These are phyloP conservation scores for Lactarius quietus DNA, from an alignment of 768 basidiomycete genomes.

Conservation along the genomic window DNA sequence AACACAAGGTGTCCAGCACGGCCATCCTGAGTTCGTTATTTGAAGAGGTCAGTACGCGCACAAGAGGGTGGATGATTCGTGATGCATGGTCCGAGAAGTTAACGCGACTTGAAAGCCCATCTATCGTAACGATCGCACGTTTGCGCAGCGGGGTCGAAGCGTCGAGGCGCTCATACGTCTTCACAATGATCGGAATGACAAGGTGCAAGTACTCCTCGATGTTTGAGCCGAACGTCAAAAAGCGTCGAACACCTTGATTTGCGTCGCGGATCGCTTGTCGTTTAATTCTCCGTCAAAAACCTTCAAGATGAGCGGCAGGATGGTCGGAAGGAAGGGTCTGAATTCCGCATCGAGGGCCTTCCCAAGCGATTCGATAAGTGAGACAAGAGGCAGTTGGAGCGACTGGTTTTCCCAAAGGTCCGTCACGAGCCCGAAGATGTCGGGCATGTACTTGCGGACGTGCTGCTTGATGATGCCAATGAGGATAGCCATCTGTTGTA, in stretches of 20 bases:
- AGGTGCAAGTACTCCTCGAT: constrained; percentile 98
- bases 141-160: constrained; percentile 73
- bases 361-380: constrained; percentile 88
- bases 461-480: constrained; percentile 97
- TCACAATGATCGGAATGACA: constrained; percentile 91
- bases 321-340: constrained; percentile 89
- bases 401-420: constrained; percentile 87
- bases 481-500: constrained; percentile 93
- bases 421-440: constrained; percentile 78
- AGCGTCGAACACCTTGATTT: constrained; percentile 94
- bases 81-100: constrained; percentile 99
- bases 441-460: constrained; percentile 85
- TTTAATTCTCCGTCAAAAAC: constrained; percentile 86
- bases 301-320: constrained; percentile 84
- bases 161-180: constrained; percentile 81
- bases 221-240: constrained; percentile 92
- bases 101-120: constrained; percentile 83
- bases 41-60: constrained; percentile 72
- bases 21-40: constrained; percentile 79
- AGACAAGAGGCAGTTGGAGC: constrained; percentile 88
- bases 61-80: constrained; percentile 92
- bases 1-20: constrained; percentile 91
- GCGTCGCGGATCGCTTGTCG: constrained; percentile 72
- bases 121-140: constrained; percentile 87
- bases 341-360: constrained; percentile 96